Evolutionary conservation across 495 filamentous ascomycete species (phyloP), one percentile per base, ranked within the genome.

Genomic region (Bacidia gigantensis): DNA sequence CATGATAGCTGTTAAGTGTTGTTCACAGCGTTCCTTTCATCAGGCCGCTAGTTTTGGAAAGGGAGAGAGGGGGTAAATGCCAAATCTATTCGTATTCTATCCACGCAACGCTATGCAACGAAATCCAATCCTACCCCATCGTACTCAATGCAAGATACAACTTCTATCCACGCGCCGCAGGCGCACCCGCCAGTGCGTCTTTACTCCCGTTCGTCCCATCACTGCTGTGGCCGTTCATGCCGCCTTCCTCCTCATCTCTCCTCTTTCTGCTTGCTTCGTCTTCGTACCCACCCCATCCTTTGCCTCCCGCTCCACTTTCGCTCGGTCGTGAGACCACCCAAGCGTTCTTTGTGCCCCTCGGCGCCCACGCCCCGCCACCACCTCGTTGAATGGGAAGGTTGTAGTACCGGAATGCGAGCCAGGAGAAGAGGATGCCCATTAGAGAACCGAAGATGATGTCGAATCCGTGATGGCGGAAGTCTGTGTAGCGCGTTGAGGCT

Each of bases 331-430:
- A 14, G 5, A 35, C 29, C 7, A 35, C 14, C 29, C 29, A 35
- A 14, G 29, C 29, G 29, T 35, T 35, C 29, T 14, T 5, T 14
- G 46, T 55, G 25, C 64, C 66, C 41, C 72, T 64, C 0, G 72
- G 66, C 22, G 65, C 71, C 70, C 76, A 78, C 2, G 69, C 66
- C 69, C 74, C 76, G 10, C 74, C 76, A 7, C 67, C 72, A 12
- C 81, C 82, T 23, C 71, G 68, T 12, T 67, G 67, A 56, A 88
- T 76, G 11, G 84, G 81, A 7, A 85, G 66, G 57, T 87, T 80
- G 53, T 84, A 86, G 71, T 78, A 78, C 5, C 74, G 65, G 64
- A 83, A 84, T 0, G 68, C 70, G 24, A 82, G 63, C 53, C 67
- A 78, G 5, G 78, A 75, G 44, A 71, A 72, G 17, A 70, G 54